Evolutionary conservation across 805 yeast species (phyloP).

Genomic region (Metschnikowia continentalis): DNA sequence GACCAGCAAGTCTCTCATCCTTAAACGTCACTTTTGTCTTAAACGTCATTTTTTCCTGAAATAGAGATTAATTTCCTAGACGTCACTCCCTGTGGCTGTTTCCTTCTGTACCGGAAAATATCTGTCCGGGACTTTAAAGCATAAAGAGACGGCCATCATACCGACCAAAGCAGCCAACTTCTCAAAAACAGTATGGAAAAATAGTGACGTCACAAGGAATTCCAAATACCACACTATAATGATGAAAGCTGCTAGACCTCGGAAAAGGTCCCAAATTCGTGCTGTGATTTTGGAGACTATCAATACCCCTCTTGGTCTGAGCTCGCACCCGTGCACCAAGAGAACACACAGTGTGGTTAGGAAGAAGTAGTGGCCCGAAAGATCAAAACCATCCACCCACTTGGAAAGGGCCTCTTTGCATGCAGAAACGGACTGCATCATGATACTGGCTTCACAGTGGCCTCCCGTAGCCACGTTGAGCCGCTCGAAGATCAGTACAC

Average conservation of each 20-base stretch:
- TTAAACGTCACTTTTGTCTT: no score
- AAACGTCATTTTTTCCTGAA: no score
- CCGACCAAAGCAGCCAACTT: constrained; percentile 11
- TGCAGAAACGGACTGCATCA: constrained; percentile 1
- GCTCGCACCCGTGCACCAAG: constrained; percentile 3
- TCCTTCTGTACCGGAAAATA: not conserved
- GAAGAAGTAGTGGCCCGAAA: constrained; percentile 16
- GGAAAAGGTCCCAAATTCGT: not conserved
- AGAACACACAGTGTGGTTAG: constrained; percentile 11
- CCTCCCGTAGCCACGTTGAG: constrained; percentile 17
- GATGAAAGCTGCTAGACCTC: not conserved
- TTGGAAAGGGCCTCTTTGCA: constrained; percentile 1
- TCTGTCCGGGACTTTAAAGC: not conserved
- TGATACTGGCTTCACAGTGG: constrained; percentile 4
- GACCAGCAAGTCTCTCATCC: not conserved
- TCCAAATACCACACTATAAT: constrained; percentile 12
- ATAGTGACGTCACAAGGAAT: constrained; percentile 13
- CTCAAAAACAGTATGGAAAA: constrained; percentile 16
- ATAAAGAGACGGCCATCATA: not conserved
- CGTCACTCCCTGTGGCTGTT: no score
- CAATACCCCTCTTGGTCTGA: not conserved
- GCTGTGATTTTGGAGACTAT: not conserved
- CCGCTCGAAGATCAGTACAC: constrained; percentile 31
- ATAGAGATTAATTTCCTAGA: no score
- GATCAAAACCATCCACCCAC: constrained; percentile 16